A percentile compares a stretch with the other conserved stretches of the same genome.
Evolutionary conservation across 768 basidiomycete genomes (phyloP).

Genomic region (Pulveroboletus sp.): DNA sequence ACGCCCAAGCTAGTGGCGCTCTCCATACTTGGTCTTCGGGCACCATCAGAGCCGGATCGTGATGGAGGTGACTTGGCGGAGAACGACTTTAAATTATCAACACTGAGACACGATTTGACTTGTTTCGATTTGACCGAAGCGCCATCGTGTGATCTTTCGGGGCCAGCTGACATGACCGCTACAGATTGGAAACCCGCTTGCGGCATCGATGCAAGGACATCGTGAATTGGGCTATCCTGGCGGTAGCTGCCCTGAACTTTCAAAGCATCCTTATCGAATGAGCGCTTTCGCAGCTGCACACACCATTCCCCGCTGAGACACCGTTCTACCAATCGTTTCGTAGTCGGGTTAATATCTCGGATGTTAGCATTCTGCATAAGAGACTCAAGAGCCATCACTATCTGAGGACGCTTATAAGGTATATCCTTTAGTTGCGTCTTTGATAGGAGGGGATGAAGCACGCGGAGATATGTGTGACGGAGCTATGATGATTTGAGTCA

Average conservation of each 20-base stretch:
- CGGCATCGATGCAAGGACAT: constrained; percentile 37
- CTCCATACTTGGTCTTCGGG: constrained; percentile 41
- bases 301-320: constrained; percentile 90
- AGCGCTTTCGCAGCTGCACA: constrained; percentile 55
- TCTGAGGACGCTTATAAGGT: constrained; percentile 91
- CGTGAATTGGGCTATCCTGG: constrained; percentile 43
- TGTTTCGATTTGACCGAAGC: constrained; percentile 36
- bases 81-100: constrained; percentile 49
- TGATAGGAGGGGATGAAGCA: constrained; percentile 90
- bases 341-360: constrained; percentile 82
- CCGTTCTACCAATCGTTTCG: constrained; percentile 86
- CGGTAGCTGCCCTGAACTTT: constrained; percentile 30
- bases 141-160: constrained; percentile 19
- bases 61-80: constrained; percentile 26
- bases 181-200: constrained; percentile 21
- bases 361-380: constrained; percentile 72
- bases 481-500: constrained; percentile 45
- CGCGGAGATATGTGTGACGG: constrained; percentile 95
- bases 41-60: constrained; percentile 34
- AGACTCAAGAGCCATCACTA: constrained; percentile 78
- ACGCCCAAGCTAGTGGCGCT: constrained; percentile 32
- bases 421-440: constrained; percentile 85
- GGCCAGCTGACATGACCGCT: not conserved
- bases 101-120: constrained; percentile 65
- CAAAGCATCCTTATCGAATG: constrained; percentile 26